Base-by-base conservation (phyloP, 2,329 filamentous ascomycete species). In the Cucurbitaria berberidis region DNA sequence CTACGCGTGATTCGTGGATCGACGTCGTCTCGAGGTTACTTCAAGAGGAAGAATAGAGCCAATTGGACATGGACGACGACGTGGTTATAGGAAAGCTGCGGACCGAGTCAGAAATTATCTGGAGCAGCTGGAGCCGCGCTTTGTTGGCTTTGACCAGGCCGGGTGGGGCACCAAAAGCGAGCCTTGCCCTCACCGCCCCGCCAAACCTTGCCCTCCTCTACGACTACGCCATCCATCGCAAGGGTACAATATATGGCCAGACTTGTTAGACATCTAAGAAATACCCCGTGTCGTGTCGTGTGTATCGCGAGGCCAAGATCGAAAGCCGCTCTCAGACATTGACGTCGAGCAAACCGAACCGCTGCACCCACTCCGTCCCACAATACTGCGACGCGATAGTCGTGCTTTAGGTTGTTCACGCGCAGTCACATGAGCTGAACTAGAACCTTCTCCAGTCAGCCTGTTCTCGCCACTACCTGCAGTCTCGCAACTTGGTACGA, bases 351-450 rank as follows among this genome's bases (percentile, higher is more conserved):
- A 11, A 21, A 39, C 15, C 21, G 4, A 39, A n/a, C 8, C 43
- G 19, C 19, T 22, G 30, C 43, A 38, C 21, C 43, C 32, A 35
- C 32, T 35, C 21, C 10, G 22, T 21, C 36, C 18, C 10, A 21
- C 4, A 22, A 22, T 18, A 22, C 7, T 26, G 21, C n/a, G 10
- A 19, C 21, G 26, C 19, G 36, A 10, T 34, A 16, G 32, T 21
- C 45, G 48, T 32, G 42, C 55, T 52, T 26, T 30, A 48, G 35
- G 21, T 26, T 45, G 15, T 36, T 29, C 43, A 65, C 67, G 59
- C 68, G 68, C 45, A 62, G 58, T 69, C 69, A 73, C 68, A 63
- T 71, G 64, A 64, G 62, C 47, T 19, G 21, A 40, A 27, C 67
- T 62, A 63, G 65, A 70, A 68, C 36, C 48, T 70, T 70, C 64